Percentiles rank a stretch among this genome's conserved stretches.
Conservation (phyloP, 1,284 basidiomycete genomes). For the Trichosporon ovoides region DNA sequence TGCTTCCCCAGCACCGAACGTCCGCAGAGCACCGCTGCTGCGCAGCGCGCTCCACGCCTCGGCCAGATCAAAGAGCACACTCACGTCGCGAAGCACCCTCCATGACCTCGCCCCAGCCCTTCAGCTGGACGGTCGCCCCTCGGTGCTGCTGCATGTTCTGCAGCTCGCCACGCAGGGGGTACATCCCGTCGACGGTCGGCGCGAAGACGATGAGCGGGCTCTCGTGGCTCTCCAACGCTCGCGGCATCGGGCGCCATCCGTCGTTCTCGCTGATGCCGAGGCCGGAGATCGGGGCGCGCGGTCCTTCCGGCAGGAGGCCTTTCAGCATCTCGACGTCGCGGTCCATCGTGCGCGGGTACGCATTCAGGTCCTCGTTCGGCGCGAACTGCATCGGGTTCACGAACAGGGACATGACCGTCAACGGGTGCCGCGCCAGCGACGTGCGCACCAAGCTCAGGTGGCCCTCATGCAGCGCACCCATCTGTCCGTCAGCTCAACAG, state of each 20-base stretch:
- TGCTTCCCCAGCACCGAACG: no score
- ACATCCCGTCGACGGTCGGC: slow-evolving; percentile 74
- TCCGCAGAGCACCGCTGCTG: no score
- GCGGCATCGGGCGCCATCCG: slow-evolving; percentile 16
- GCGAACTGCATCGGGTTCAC: slow-evolving; percentile 98
- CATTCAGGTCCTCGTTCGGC: slow-evolving; percentile 84
- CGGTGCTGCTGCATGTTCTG: slow-evolving; percentile 70
- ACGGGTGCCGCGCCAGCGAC: slow-evolving; percentile 71
- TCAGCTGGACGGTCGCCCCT: slow-evolving; percentile 87
- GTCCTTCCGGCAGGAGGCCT: slow-evolving; percentile 56
- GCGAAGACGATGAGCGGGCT: slow-evolving; percentile 69
- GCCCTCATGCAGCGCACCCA: slow-evolving; percentile 94
- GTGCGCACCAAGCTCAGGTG: slow-evolving; percentile 71
- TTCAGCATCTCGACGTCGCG: slow-evolving; percentile 54
- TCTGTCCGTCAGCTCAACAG: slow-evolving; percentile 47
- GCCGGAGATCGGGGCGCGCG: slow-evolving; percentile 31
- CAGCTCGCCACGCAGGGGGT: slow-evolving; percentile 69
- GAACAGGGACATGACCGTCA: slow-evolving; percentile 91
- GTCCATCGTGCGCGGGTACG: slow-evolving; percentile 76
- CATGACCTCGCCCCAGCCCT: slow-evolving; percentile 62
- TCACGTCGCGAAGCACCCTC: slow-evolving; percentile 47
- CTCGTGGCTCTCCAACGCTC: slow-evolving; percentile 12
- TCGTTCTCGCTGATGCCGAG: slow-evolving; percentile 36
- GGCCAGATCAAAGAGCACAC: slow-evolving; percentile 23
- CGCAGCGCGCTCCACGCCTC: no score